Base-by-base conservation (phyloP, 106 monocot genomes). In the Allium sativum region DNA sequence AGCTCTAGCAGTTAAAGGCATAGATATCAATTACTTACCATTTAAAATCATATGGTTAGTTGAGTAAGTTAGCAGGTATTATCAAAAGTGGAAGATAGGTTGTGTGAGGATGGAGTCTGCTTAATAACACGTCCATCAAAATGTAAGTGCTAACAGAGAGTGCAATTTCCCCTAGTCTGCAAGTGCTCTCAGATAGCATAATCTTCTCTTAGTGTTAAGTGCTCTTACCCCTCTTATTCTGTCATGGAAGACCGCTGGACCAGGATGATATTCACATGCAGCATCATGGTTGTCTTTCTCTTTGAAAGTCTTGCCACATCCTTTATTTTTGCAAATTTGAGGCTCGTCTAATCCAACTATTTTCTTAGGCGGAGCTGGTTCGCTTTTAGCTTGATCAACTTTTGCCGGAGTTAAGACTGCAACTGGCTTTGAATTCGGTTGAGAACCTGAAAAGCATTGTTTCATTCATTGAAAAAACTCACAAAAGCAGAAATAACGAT, bases 211-310 rank as follows among this genome's bases (percentile, higher is more conserved):
- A 31, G 13, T 50, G 10, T 21, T 14, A 22, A 56, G 42, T 9
- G 21, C 48, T 53, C 76, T 56, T 80, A 98, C 96, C 84, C 96
- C 96, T 85, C 84, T 87, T 62, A 81, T 66, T 21, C 91, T 87
- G 69, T 98, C 96, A 66, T 91, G 96, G 19, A 98, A 98, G 61
- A 92, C 66, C 15, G 91, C 77, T 0, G 96, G 91, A 7, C 96
- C 96, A 7, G 91, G 96, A 62, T 98, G 96, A 61, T 78, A 88
- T 18, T 88, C 88, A 40, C 96, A 98, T 50, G 91, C 91, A 40
- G 69, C 58, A n/a, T 98, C 96, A 66, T 98, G 87, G 65, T 98
- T 98, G 52, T 98, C 96, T 65, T 81, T 91, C 78, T 92, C 96
- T 47, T 80, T 98, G 48, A 92, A 98, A 65, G 74, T 70, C 70